phyloP scores from a whole-genome alignment of 257 asterid genomes.

The Haberlea rhodopensis region DNA sequence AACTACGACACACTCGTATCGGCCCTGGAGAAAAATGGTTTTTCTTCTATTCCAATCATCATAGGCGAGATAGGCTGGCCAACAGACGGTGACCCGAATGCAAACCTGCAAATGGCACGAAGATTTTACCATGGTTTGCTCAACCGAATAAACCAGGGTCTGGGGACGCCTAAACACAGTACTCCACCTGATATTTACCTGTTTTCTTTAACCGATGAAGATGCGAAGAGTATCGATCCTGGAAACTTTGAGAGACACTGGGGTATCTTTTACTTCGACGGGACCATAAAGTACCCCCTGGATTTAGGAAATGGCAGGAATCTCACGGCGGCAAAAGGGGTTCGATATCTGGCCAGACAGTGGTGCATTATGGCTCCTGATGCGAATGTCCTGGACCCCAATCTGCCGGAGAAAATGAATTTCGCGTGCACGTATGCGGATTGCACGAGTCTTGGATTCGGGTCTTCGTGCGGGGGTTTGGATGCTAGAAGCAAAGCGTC shows the following conservation, averaged over 20 bases:
- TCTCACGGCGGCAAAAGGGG: constrained; percentile 80
- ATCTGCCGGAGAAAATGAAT: constrained; percentile 36
- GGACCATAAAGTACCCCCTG: constrained; percentile 62
- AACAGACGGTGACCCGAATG: constrained; percentile 61
- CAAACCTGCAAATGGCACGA: constrained; percentile 54
- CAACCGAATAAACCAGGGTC: constrained; percentile 48
- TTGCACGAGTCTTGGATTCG: constrained; percentile 88
- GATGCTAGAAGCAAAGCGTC: constrained; percentile 66
- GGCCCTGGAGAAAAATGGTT: constrained; percentile 79
- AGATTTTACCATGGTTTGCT: constrained; percentile 75
- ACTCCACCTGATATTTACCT: constrained; percentile 61
- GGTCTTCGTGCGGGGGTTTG: constrained; percentile 66
- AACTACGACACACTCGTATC: constrained; percentile 78
- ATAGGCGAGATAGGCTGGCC: constrained; percentile 98
- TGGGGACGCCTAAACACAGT: constrained; percentile 68
- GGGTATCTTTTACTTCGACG: constrained; percentile 82
- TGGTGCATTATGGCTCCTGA: constrained; percentile 85
- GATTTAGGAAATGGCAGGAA: constrained; percentile 49
- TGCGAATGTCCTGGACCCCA: constrained; percentile 54
- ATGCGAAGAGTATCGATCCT: constrained; percentile 62
- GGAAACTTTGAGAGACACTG: constrained; percentile 92
- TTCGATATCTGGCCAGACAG: constrained; percentile 56
- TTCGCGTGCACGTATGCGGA: constrained; percentile 75
- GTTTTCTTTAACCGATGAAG: constrained; percentile 71
- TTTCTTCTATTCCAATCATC: constrained; percentile 48